These are phyloP conservation scores for Cyberlindnera maclurae DNA, from an alignment of 805 yeast species.

Conservation along the genomic window DNA sequence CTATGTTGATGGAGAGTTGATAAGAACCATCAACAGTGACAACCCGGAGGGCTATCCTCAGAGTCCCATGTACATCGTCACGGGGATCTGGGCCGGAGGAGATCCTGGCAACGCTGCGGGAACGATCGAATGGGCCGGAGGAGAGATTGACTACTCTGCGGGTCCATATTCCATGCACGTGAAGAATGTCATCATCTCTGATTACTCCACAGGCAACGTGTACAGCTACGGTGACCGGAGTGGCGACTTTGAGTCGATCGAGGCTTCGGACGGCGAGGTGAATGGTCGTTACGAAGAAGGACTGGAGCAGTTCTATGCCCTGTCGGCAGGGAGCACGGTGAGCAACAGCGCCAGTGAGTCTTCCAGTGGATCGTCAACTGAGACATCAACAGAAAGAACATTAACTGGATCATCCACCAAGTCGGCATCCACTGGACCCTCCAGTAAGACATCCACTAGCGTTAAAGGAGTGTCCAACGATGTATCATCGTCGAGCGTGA, in stretches of 20 bases:
- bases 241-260: constrained; percentile 56
- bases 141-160: constrained; percentile 52
- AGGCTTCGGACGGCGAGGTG: constrained; percentile 49
- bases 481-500: too few relatives aligned
- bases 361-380: background rate
- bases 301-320: constrained; percentile 33
- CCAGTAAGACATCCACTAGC: too few relatives aligned
- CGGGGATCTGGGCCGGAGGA: constrained; percentile 83
- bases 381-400: background rate
- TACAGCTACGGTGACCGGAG: constrained; percentile 48
- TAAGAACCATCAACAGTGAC: constrained; percentile 53
- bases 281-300: constrained; percentile 50
- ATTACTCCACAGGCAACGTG: constrained; percentile 57
- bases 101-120: constrained; percentile 58
- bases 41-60: constrained; percentile 77
- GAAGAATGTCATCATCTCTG: constrained; percentile 52
- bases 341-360: constrained; percentile 10
- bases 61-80: constrained; percentile 70
- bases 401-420: too few relatives aligned
- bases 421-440: too few relatives aligned
- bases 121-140: constrained; percentile 82
- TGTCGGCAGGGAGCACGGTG: constrained; percentile 22
- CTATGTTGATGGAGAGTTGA: constrained; percentile 62
- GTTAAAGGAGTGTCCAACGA: too few relatives aligned
- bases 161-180: constrained; percentile 69